Percentiles rank a stretch among this genome's conserved stretches.
Conservation (phyloP, 1,139 yeast genomes). For the Debaryomyces fabryi region DNA sequence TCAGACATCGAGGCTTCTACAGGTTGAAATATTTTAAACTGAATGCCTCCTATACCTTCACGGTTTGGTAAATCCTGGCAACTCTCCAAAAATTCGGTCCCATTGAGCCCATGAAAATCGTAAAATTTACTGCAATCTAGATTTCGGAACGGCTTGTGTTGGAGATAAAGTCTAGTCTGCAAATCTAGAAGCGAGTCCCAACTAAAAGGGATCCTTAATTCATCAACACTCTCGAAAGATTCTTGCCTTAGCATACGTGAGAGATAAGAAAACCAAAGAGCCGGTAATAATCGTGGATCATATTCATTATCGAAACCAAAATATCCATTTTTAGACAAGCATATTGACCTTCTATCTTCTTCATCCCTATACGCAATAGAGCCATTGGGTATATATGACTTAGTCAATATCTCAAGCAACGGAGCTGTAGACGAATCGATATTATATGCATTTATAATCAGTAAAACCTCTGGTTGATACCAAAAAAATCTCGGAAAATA, state of each 20-base stretch:
- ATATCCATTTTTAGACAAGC: not conserved
- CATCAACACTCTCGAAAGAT: conserved; percentile 5
- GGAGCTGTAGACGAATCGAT: not conserved
- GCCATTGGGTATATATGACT: conserved; percentile 3
- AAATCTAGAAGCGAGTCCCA: conserved; percentile 22
- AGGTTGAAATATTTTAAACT: conserved; percentile 10
- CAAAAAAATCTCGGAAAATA: not conserved
- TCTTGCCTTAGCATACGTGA: not conserved
- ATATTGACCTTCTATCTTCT: not conserved
- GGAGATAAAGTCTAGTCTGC: not conserved
- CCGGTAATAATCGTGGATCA: conserved; percentile 24
- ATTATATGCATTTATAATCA: conserved; percentile 4
- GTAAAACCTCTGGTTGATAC: not conserved
- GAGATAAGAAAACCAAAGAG: conserved; percentile 17
- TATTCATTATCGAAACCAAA: conserved; percentile 5
- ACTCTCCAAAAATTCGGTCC: not conserved
- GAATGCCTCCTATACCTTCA: conserved; percentile 4
- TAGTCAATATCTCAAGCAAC: not conserved
- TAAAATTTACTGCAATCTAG: conserved; percentile 8
- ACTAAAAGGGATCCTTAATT: conserved; percentile 19
- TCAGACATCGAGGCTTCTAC: conserved; percentile 14
- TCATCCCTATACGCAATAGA: not conserved
- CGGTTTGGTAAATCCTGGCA: conserved; percentile 5
- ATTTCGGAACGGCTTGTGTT: not conserved
- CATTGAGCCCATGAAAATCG: conserved; percentile 3